phyloP scores from a whole-genome alignment of 2,329 filamentous ascomycete species.

The Claviceps sp. region DNA sequence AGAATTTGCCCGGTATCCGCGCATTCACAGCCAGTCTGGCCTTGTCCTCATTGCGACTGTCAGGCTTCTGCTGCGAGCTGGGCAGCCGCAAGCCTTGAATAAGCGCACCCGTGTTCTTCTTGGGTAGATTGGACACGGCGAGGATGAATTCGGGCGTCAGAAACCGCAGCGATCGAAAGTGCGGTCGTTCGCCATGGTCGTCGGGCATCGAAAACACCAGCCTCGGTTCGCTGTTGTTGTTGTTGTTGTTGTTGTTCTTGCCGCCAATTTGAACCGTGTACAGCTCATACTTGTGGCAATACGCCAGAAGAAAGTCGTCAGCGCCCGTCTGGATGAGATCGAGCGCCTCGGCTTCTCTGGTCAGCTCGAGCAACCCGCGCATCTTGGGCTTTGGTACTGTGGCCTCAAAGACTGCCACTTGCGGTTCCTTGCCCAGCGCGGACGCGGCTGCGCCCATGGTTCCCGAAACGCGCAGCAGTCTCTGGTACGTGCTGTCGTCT shows the following conservation, averaged over 20 bases:
- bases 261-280: slow-evolving; percentile 48
- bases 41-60: slow-evolving; percentile 9
- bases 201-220: slow-evolving; percentile 43
- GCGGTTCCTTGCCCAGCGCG: slow-evolving; percentile 58
- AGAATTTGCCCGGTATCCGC: slow-evolving; percentile 53
- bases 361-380: slow-evolving; percentile 36
- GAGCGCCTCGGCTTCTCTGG: slow-evolving; percentile 51
- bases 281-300: slow-evolving; percentile 65
- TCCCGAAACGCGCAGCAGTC: slow-evolving; percentile 42
- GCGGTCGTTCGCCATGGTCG: slow-evolving; percentile 32
- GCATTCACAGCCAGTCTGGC: slow-evolving; percentile 38
- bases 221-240: slow-evolving; percentile 32
- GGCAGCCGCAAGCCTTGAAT: slow-evolving; percentile 44
- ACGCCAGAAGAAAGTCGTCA: slow-evolving; percentile 58
- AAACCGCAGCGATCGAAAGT: slow-evolving; percentile 46
- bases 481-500: slow-evolving; percentile 43
- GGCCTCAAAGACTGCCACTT: slow-evolving; percentile 67
- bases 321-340: slow-evolving; percentile 51
- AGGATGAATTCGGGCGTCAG: slow-evolving; percentile 44
- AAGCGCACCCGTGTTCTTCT: slow-evolving; percentile 38
- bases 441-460: slow-evolving; percentile 69
- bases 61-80: slow-evolving; percentile 13
- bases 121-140: slow-evolving; percentile 45
- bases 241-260: slow-evolving; percentile 30
- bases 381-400: slow-evolving; percentile 33